A percentile compares a stretch with the other conserved stretches of the same genome.
phyloP scores from a whole-genome alignment of 2,329 filamentous ascomycete species.

The Phyllachora maydis region DNA sequence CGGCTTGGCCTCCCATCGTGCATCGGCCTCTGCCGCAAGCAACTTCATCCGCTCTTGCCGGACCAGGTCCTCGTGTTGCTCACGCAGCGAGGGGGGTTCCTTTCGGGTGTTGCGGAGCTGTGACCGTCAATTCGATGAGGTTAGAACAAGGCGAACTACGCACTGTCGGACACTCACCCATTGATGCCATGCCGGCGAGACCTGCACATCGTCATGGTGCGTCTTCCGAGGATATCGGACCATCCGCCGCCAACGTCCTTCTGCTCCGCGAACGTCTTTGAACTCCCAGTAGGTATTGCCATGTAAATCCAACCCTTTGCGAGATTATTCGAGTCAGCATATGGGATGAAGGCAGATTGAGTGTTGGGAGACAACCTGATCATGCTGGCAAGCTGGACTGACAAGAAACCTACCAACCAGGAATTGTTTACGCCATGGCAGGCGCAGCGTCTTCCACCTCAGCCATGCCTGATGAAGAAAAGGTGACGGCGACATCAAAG shows the following conservation, averaged over 20 bases:
- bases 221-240: constrained; percentile 33
- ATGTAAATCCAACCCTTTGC: constrained; percentile 38
- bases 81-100: constrained; percentile 30
- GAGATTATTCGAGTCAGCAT: no score
- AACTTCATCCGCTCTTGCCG: constrained; percentile 30
- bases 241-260: constrained; percentile 36
- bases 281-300: constrained; percentile 55
- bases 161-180: no score
- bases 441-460: constrained; percentile 37
- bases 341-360: no score
- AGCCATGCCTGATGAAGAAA: constrained; percentile 27
- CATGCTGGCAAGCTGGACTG: neutral
- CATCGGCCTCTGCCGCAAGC: constrained; percentile 40
- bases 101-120: constrained; percentile 37
- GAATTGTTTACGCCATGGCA: constrained; percentile 44
- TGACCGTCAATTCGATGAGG: no score
- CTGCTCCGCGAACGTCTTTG: constrained; percentile 22
- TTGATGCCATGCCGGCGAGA: constrained; percentile 45
- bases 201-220: constrained; percentile 31
- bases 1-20: constrained; percentile 39
- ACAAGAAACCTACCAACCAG: constrained; percentile 28
- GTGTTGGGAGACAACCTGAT: constrained; percentile 1
- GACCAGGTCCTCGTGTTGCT: constrained; percentile 31
- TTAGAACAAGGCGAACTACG: no score
- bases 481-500: no score